Conservation (phyloP, 73 alveolate genomes). For the Paramecium tetraurelia region DNA sequence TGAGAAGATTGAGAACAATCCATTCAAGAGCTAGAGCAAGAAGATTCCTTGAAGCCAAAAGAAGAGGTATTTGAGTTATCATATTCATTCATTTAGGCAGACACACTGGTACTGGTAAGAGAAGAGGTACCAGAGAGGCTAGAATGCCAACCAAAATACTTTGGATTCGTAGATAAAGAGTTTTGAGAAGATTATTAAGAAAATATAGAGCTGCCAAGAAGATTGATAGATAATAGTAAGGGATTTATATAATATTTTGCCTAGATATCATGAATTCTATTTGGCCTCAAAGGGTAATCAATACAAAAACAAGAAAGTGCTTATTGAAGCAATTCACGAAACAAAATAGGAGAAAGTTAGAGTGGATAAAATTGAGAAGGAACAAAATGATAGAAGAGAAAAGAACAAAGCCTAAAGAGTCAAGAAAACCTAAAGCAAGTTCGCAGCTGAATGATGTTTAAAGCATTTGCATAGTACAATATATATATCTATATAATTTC, state of each 20-base stretch:
- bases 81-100: slow-evolving; percentile 52
- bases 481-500: neutral
- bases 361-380: slow-evolving; percentile 54
- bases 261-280: slow-evolving; percentile 93
- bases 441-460: slow-evolving; percentile 1
- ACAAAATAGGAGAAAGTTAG: slow-evolving; percentile 70
- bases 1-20: slow-evolving; percentile 92
- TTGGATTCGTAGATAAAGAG: slow-evolving; percentile 98
- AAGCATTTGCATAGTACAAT: neutral
- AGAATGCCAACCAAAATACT: slow-evolving; percentile 97
- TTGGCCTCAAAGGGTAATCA: slow-evolving; percentile 95
- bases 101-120: slow-evolving; percentile 98
- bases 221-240: slow-evolving; percentile 90
- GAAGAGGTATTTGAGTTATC: slow-evolving; percentile 65
- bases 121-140: slow-evolving; percentile 97
- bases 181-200: slow-evolving; percentile 95
- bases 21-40: slow-evolving; percentile 97
- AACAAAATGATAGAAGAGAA: slow-evolving; percentile 61
- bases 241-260: neutral
- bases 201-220: slow-evolving; percentile 95
- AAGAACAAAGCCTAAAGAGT: slow-evolving; percentile 57
- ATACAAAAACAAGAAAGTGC: slow-evolving; percentile 95
- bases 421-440: slow-evolving; percentile 33
- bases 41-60: slow-evolving; percentile 79
- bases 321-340: slow-evolving; percentile 96